Conservation (phyloP, 2,329 filamentous ascomycete genomes). For the Colletotrichum ledebouriae region DNA sequence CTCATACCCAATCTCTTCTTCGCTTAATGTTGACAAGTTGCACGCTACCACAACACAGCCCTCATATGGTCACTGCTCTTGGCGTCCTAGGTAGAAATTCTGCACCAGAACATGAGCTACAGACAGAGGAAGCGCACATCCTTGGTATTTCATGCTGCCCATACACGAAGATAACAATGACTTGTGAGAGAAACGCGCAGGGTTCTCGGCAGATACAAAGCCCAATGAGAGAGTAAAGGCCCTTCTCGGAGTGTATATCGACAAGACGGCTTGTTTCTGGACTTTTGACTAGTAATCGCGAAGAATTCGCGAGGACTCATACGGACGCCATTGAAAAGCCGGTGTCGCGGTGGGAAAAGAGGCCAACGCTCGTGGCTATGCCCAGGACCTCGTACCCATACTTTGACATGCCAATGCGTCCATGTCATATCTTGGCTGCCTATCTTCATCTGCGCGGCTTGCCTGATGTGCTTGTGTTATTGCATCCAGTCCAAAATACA, state of each 20-base stretch:
- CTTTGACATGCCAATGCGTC: no score
- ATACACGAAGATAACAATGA: no score
- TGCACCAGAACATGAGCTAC: no score
- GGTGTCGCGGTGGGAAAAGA: background rate
- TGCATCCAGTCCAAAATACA: no score
- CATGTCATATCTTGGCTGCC: no score
- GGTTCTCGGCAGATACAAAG: background rate
- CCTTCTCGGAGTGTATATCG: background rate
- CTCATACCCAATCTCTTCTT: background rate
- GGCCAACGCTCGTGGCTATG: background rate
- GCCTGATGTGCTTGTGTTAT: background rate
- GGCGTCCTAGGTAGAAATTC: no score
- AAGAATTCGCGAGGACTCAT: conserved; percentile 16
- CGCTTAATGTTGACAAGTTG: background rate
- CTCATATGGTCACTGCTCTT: background rate
- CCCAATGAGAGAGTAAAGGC: background rate
- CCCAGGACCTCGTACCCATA: no score
- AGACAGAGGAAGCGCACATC: no score
- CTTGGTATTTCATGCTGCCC: no score
- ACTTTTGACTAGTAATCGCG: conserved; percentile 6
- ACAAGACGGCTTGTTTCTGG: background rate
- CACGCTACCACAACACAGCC: background rate
- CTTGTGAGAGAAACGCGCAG: no score
- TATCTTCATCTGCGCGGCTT: no score
- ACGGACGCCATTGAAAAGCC: conserved; percentile 12